Base-by-base conservation (phyloP, 441 rosid species). In the Jatropha podagrica region DNA sequence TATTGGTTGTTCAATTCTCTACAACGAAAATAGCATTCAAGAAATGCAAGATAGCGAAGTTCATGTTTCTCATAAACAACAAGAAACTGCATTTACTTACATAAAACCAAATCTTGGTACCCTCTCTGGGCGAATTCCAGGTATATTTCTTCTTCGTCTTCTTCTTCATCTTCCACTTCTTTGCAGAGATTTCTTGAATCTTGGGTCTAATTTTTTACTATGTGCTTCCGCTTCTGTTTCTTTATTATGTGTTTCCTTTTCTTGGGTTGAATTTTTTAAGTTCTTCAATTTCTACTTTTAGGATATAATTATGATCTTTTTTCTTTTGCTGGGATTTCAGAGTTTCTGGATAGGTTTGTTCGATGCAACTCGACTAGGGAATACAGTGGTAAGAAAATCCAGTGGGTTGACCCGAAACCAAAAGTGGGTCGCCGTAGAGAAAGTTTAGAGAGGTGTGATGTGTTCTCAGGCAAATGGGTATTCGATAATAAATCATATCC, bases 381-480 rank as follows among this genome's bases (percentile, higher is more conserved):
- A 73, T 93, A 89, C 74, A 86, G 86, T 74, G 95, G 95, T 49
- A 86, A 78, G 87, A 92, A 81, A 77, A 89, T 93, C 77, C 69
- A 80, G 78, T 85, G 88, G 94, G 83, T 10, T 76, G 88, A 80
- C 54, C 80, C 69, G 71, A 62, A 23, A 13, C 52, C 17, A 49
- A 75, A 80, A 49, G 44, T 80, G 74, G 81, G 76, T 79, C 81
- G 77, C 38, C 62, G 81, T 80, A 76, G 82, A 23, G 83, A 70
- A 70, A 78, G 51, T 23, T 74, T 82, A 74, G 90, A 89, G 83
- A 82, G 74, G 9, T 93, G 99, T 73, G 93, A 95, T 82, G 83
- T 95, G 76, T 92, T 91, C 73, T 84, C 89, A 0, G 98, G 98
- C 65, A 95, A 82, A 74, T 95, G 99, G 99, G 91, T 93, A 12